These are phyloP conservation scores for Fennellomyces sp. DNA, from an alignment of 371 early-diverging fungal genomes.

Conservation along the genomic window DNA sequence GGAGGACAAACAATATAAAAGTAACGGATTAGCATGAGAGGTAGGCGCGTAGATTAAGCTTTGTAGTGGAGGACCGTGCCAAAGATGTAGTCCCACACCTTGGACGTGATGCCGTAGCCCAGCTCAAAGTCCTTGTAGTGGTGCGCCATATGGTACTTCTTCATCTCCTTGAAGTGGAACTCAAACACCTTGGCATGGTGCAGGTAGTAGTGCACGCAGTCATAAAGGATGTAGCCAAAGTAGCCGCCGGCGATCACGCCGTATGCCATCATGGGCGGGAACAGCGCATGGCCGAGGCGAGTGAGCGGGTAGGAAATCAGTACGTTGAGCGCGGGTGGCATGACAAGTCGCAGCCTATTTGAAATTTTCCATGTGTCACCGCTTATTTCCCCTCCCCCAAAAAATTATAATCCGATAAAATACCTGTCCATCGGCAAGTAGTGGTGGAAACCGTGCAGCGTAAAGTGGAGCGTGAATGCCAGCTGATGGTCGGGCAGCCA, in stretches of 20 bases:
- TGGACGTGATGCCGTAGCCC: constrained; percentile 91
- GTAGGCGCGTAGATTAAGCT: not conserved
- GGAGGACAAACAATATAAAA: not conserved
- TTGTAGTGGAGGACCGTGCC: constrained; percentile 44
- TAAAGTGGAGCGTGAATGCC: constrained; percentile 81
- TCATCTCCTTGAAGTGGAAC: constrained; percentile 78
- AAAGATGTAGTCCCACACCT: constrained; percentile 86
- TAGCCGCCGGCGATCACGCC: constrained; percentile 73
- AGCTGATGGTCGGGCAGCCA: constrained; percentile 81
- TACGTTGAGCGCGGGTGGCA: constrained; percentile 90
- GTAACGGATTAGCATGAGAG: not conserved
- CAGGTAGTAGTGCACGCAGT: constrained; percentile 88
- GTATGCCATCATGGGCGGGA: constrained; percentile 53
- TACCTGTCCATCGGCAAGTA: constrained; percentile 95
- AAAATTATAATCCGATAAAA: constrained; percentile 2
- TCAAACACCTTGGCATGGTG: constrained; percentile 83
- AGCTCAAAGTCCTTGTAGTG: constrained; percentile 85
- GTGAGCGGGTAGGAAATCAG: constrained; percentile 62
- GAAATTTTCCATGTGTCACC: not conserved
- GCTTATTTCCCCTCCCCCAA: not conserved
- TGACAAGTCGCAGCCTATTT: constrained; percentile 81
- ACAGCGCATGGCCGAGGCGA: constrained; percentile 50
- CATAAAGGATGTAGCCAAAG: constrained; percentile 84
- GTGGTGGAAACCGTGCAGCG: constrained; percentile 95
- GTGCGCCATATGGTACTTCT: constrained; percentile 91